phyloP scores from a whole-genome alignment of 345 rosid genomes.

The Eucalyptus sp. region DNA sequence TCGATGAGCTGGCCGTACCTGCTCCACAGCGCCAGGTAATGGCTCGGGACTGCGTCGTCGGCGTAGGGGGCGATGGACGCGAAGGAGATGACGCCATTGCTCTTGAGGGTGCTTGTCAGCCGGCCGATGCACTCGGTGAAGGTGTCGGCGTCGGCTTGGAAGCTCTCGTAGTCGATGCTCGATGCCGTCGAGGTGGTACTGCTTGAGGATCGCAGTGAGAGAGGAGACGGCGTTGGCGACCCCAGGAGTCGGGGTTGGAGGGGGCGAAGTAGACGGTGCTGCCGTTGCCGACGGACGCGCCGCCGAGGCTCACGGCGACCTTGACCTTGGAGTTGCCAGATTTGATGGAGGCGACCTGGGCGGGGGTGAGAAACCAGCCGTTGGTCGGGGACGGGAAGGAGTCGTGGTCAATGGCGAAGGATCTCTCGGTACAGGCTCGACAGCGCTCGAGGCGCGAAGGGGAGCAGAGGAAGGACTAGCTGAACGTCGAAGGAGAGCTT shows the following conservation, averaged over 20 bases:
- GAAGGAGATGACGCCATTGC: neutral
- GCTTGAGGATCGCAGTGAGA: constrained; percentile 2
- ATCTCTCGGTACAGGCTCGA: constrained; percentile 5
- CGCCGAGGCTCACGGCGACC: constrained; percentile 16
- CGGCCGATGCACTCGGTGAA: constrained; percentile 13
- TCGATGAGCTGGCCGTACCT: constrained; percentile 1
- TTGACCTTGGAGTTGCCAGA: constrained; percentile 8
- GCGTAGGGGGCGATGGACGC: constrained; percentile 4
- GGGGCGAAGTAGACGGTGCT: constrained; percentile 1
- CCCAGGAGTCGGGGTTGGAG: constrained; percentile 1
- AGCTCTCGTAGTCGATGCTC: constrained; percentile 16
- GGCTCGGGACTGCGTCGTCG: neutral
- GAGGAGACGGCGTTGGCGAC: constrained; percentile 13
- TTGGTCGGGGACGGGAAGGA: constrained; percentile 13
- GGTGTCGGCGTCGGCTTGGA: constrained; percentile 4
- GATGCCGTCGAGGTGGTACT: constrained; percentile 11
- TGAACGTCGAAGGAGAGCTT: neutral
- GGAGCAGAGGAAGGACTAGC: neutral
- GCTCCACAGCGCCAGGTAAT: constrained; percentile 4
- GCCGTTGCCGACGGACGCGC: neutral
- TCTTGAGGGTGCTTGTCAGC: constrained; percentile 1
- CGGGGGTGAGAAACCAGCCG: constrained; percentile 13
- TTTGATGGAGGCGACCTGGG: constrained; percentile 13
- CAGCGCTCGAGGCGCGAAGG: neutral
- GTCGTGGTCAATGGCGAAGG: constrained; percentile 21